Conservation (phyloP, 805 yeast genomes). For the Candida rishiriensis region DNA sequence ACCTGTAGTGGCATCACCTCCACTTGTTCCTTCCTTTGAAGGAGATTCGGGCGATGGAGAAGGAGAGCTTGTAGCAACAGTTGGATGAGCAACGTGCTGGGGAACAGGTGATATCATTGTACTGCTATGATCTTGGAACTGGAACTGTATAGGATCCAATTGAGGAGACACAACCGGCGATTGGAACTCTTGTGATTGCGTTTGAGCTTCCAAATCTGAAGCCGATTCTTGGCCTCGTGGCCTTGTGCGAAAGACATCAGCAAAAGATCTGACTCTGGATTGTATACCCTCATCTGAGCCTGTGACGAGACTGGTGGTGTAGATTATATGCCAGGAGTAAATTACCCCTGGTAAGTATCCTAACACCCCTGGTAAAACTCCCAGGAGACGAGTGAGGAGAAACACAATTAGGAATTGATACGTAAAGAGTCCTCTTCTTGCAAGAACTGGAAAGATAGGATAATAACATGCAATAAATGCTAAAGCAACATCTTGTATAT, state of each 20-base stretch:
- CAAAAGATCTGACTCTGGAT: constrained; percentile 7
- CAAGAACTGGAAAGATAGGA: constrained; percentile 72
- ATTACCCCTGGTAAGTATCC: constrained; percentile 48
- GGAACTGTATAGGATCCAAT: no score
- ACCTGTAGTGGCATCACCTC: constrained; percentile 3
- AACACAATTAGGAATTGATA: constrained; percentile 44
- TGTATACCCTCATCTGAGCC: constrained; percentile 19
- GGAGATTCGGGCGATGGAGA: constrained; percentile 4
- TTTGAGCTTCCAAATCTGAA: constrained; percentile 1
- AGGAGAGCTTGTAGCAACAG: constrained; percentile 2
- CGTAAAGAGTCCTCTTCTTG: constrained; percentile 59
- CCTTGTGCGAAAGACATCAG: not conserved
- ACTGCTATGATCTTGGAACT: not conserved
- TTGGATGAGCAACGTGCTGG: constrained; percentile 1
- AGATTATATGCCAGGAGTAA: constrained; percentile 45
- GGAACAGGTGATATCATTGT: constrained; percentile 5
- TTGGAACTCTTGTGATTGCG: no score
- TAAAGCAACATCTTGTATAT: constrained; percentile 34
- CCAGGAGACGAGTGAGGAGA: constrained; percentile 39
- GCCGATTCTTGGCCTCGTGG: not conserved
- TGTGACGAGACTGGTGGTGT: constrained; percentile 23
- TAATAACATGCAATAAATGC: constrained; percentile 56
- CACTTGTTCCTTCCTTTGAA: not conserved
- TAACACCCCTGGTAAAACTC: constrained; percentile 47
- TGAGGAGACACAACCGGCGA: no score